phyloP scores from a whole-genome alignment of 1,284 basidiomycete genomes.

The Ustilago loliicola region DNA sequence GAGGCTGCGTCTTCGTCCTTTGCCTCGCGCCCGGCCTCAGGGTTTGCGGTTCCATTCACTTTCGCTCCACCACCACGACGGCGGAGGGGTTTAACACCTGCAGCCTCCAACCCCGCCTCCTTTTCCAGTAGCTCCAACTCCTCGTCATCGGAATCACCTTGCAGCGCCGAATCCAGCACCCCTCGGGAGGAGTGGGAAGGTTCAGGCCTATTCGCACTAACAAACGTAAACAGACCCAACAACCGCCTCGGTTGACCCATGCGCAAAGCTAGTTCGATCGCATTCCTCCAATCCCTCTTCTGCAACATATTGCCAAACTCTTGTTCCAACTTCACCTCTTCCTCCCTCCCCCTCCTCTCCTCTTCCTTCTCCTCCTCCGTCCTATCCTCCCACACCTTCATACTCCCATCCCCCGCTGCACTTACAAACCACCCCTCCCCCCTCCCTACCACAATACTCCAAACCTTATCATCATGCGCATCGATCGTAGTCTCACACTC shows the following conservation, averaged over 20 bases:
- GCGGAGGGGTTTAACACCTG: neutral
- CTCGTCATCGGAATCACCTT: conserved; percentile 14
- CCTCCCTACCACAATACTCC: conserved; percentile 85
- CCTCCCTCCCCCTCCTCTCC: conserved; percentile 38
- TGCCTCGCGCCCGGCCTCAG: neutral
- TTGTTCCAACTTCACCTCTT: conserved; percentile 79
- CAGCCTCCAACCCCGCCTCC: neutral
- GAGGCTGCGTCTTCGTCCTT: conserved; percentile 14
- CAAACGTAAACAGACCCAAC: conserved; percentile 79
- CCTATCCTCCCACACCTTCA: conserved; percentile 94
- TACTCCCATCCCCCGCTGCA: conserved; percentile 91
- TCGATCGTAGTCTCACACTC: conserved; percentile 86
- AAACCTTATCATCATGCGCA: conserved; percentile 93
- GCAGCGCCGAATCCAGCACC: conserved; percentile 4
- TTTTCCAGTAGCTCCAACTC: neutral
- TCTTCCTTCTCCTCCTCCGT: conserved; percentile 76
- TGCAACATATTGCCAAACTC: conserved; percentile 91
- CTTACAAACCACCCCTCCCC: conserved; percentile 87
- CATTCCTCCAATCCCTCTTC: conserved; percentile 88
- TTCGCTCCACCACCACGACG: too few species aligned
- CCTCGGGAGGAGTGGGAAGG: too few species aligned
- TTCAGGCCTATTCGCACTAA: conserved; percentile 49
- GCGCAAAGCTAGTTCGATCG: conserved; percentile 88
- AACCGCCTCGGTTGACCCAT: conserved; percentile 94
- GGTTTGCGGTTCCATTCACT: neutral